Conservation (phyloP, 1,284 basidiomycete species). For the Puccinia coronata region DNA sequence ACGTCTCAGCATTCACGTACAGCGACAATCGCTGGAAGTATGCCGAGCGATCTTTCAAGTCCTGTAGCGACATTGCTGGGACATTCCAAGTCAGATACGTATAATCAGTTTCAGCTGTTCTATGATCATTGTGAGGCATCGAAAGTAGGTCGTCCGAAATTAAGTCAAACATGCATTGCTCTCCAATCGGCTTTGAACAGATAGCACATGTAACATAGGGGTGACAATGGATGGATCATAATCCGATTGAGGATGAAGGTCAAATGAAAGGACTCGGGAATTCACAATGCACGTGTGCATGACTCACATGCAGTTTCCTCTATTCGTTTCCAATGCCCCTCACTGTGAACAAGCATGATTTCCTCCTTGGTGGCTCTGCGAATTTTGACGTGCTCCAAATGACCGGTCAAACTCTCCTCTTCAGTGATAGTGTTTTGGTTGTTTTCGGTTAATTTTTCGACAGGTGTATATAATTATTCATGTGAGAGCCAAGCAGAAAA, state of each 20-base stretch:
- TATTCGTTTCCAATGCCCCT: slow-evolving; percentile 88
- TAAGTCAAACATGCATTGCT: background rate
- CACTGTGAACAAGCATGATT: slow-evolving; percentile 81
- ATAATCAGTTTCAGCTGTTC: slow-evolving; percentile 54
- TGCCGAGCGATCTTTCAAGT: slow-evolving; percentile 70
- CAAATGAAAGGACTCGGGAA: no score
- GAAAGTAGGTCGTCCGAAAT: background rate
- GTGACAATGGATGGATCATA: background rate
- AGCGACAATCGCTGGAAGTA: slow-evolving; percentile 88
- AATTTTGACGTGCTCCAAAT: slow-evolving; percentile 78
- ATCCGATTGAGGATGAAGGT: no score
- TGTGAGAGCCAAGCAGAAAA: background rate
- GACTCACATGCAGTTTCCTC: slow-evolving; percentile 57
- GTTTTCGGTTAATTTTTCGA: background rate
- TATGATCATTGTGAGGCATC: slow-evolving; percentile 4
- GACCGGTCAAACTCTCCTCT: slow-evolving; percentile 65
- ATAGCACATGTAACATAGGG: background rate
- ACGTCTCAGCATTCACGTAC: slow-evolving; percentile 84
- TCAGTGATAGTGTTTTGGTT: background rate
- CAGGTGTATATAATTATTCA: background rate
- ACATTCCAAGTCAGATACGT: slow-evolving; percentile 22
- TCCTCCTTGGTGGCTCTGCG: slow-evolving; percentile 75
- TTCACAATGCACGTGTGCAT: background rate
- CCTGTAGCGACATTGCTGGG: slow-evolving; percentile 71
- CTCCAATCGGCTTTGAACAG: background rate